These are phyloP conservation scores for Balansia obtecta DNA, from an alignment of 2,329 filamentous ascomycete genomes.

Conservation along the genomic window DNA sequence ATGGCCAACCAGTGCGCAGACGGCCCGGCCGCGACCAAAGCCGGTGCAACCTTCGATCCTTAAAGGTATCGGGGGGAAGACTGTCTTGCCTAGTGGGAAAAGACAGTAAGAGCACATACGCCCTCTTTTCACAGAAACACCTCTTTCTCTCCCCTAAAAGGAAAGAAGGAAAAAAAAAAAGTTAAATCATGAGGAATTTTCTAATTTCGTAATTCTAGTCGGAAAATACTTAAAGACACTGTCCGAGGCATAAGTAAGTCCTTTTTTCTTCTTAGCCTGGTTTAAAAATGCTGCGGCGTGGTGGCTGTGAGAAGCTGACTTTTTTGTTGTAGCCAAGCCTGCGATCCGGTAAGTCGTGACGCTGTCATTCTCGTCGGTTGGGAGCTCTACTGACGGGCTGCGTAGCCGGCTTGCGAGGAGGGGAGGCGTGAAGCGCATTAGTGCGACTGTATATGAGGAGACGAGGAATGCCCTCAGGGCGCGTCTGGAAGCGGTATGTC, in stretches of 20 bases:
- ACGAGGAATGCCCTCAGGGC: conserved; percentile 37
- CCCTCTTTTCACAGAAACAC: no score
- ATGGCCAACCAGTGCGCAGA: not conserved
- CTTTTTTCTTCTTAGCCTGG: not conserved
- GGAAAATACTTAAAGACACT: conserved; percentile 10
- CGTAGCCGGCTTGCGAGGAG: conserved; percentile 57
- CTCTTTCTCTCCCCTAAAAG: not conserved
- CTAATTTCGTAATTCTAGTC: not conserved
- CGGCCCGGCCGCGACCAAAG: not conserved
- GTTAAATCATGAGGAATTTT: not conserved
- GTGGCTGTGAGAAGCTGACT: not conserved
- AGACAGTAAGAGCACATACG: not conserved
- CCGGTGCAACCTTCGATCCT: not conserved
- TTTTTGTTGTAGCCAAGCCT: conserved; percentile 2
- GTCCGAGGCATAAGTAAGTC: conserved; percentile 10
- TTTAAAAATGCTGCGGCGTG: not conserved
- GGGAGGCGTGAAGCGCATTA: conserved; percentile 67
- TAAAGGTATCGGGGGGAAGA: conserved; percentile 4
- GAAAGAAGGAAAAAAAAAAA: not conserved
- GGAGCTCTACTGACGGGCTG: not conserved
- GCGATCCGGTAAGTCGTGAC: conserved; percentile 2
- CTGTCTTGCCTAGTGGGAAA: not conserved
- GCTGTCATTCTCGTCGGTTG: not conserved
- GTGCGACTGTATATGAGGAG: conserved; percentile 50
- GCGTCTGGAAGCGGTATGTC: conserved; percentile 34